Evolutionary conservation across 2,329 filamentous ascomycete species (phyloP).

Genomic region (Hortaea werneckii): DNA sequence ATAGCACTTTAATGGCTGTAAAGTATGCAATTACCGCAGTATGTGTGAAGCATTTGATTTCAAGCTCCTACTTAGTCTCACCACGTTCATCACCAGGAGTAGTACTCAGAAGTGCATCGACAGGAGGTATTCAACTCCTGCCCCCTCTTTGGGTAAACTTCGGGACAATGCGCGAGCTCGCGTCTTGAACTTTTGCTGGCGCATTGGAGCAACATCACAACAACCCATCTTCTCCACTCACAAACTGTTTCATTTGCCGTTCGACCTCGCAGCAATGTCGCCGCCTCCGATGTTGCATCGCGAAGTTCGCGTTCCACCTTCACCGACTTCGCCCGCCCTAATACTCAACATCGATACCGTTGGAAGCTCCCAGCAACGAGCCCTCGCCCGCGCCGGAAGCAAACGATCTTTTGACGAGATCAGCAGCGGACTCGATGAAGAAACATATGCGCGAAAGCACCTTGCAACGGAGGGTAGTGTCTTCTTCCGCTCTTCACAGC

Average conservation of each 20-base stretch:
- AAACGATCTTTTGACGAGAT: slow-evolving; percentile 30
- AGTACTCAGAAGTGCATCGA: too few species aligned
- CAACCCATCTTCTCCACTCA: not conserved
- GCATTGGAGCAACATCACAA: not conserved
- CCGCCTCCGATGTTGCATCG: slow-evolving; percentile 16
- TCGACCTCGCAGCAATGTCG: slow-evolving; percentile 5
- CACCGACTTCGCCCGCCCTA: slow-evolving; percentile 36
- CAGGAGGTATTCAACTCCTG: too few species aligned
- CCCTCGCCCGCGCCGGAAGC: slow-evolving; percentile 24
- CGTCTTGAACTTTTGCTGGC: not conserved
- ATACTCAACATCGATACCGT: slow-evolving; percentile 56
- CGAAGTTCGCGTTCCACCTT: slow-evolving; percentile 17
- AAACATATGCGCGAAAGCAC: slow-evolving; percentile 59
- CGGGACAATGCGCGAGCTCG: not conserved
- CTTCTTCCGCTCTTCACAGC: slow-evolving; percentile 68
- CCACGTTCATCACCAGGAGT: too few species aligned
- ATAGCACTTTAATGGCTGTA: too few species aligned
- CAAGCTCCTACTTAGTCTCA: too few species aligned
- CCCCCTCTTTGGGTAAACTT: too few species aligned
- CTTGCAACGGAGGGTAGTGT: slow-evolving; percentile 71
- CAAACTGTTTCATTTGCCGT: too few species aligned
- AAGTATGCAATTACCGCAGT: too few species aligned
- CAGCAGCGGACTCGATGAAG: slow-evolving; percentile 51
- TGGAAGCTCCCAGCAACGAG: slow-evolving; percentile 43
- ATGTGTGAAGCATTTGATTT: too few species aligned